Conservation (phyloP, 2,329 filamentous ascomycete species). For the Sarocladium kiliense region DNA sequence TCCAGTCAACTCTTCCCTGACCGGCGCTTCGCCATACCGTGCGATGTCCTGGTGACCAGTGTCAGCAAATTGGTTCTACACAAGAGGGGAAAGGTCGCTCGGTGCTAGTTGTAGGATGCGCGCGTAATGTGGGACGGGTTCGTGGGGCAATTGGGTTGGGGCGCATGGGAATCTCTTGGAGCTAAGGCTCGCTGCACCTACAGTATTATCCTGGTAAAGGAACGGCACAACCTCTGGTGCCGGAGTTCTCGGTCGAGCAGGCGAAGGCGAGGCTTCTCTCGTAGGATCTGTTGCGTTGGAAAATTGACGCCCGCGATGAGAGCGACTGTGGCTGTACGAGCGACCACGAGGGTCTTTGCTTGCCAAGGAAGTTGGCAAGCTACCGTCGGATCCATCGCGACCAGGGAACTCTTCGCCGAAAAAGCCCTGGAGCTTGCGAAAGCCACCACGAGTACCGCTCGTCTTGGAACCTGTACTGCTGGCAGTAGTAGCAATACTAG, state of each 20-base stretch:
- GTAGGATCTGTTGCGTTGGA: slow-evolving; percentile 71
- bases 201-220: slow-evolving; percentile 71
- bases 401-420: slow-evolving; percentile 85
- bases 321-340: slow-evolving; percentile 54
- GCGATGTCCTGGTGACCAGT: slow-evolving; percentile 57
- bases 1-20: slow-evolving; percentile 63
- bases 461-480: slow-evolving; percentile 80
- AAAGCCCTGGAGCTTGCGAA: slow-evolving; percentile 83
- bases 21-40: slow-evolving; percentile 71
- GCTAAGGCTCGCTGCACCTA: slow-evolving; percentile 33
- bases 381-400: slow-evolving; percentile 67
- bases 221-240: slow-evolving; percentile 92
- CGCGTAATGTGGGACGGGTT: background rate
- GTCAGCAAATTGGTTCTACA: slow-evolving; percentile 18
- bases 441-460: slow-evolving; percentile 63
- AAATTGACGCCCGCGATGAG: slow-evolving; percentile 70
- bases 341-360: slow-evolving; percentile 57
- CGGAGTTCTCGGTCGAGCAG: slow-evolving; percentile 76
- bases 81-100: slow-evolving; percentile 8
- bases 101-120: background rate
- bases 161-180: background rate
- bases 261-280: slow-evolving; percentile 68
- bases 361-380: slow-evolving; percentile 44
- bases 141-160: background rate
- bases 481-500: slow-evolving; percentile 71